These are phyloP conservation scores for Eucalyptus dawsonii DNA, from an alignment of 345 rosid genomes.

Conservation along the genomic window DNA sequence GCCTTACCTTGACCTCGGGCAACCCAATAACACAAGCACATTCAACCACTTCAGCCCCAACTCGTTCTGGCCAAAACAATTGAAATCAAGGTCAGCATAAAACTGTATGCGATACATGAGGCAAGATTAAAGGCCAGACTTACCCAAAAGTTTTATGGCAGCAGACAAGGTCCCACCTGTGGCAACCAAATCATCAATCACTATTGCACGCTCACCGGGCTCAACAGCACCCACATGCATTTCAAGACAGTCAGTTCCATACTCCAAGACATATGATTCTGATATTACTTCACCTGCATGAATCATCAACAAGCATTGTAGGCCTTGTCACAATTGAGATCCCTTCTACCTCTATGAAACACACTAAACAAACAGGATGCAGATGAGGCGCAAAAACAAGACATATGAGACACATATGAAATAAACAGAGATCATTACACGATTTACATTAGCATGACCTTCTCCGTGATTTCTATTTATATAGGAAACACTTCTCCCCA, in stretches of 20 bases:
- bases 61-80: slow-evolving; percentile 29
- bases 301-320: neutral
- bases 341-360: neutral
- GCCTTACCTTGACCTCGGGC: slow-evolving; percentile 54
- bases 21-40: slow-evolving; percentile 77
- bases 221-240: slow-evolving; percentile 76
- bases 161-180: slow-evolving; percentile 87
- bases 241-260: slow-evolving; percentile 77
- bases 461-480: neutral
- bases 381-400: neutral
- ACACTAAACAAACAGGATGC: neutral
- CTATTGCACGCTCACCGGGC: slow-evolving; percentile 50
- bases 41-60: slow-evolving; percentile 54
- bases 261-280: slow-evolving; percentile 66
- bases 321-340: neutral
- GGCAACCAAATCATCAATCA: slow-evolving; percentile 82
- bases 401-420: neutral
- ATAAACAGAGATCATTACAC: neutral
- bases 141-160: slow-evolving; percentile 71
- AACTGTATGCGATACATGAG: neutral
- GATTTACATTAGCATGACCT: neutral
- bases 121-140: neutral
- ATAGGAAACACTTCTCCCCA: neutral
- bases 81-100: neutral
- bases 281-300: slow-evolving; percentile 57